Base-by-base conservation (phyloP, 768 basidiomycete species). In the Serendipita sp. region DNA sequence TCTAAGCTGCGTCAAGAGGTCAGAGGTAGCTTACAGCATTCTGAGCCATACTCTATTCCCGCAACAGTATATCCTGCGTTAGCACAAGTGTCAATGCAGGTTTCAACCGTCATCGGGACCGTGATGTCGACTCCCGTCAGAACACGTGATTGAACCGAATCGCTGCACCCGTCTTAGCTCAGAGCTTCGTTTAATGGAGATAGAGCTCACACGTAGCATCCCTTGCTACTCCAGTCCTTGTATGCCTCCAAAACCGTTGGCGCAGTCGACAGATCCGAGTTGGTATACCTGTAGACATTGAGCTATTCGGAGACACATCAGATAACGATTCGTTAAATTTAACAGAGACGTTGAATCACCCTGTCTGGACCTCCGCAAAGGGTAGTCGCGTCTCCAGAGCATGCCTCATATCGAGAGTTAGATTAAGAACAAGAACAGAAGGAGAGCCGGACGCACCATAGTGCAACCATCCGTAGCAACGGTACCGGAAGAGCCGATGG, bases 231-330 rank as follows among this genome's bases (percentile, higher is more conserved):
- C 83, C 84, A 88, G 30, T 75, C 76, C 3, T n/a, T 35, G n/a
- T 60, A 60, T 76, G 13, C 71, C 73, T 23, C 70, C 66, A 11
- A 70, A 71, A 15, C 30, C 63, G 36, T 44, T 16, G 66, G 64
- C 32, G 76, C 63, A 68, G 78, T 65, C 70, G 81, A 79, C 18
- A 32, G 56, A 7, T 3, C 28, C 0, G 78, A 80, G 0, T 84
- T 85, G 45, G 85, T 88, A 67, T 81, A 87, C 71, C 86, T 85
- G 72, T 86, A 89, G 2, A 84, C 72, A 63, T 80, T 85, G 18
- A 89, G 75, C 52, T 60, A 35, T 7, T 3, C n/a, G n/a, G n/a
- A n/a, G n/a, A n/a, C n/a, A n/a, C n/a, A n/a, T n/a, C n/a, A n/a
- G n/a, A n/a, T n/a, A n/a, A n/a, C n/a, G n/a, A n/a, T n/a, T n/a